phyloP scores from a whole-genome alignment of 1,139 yeast genomes.

The Sugiyamaella pinicola region DNA sequence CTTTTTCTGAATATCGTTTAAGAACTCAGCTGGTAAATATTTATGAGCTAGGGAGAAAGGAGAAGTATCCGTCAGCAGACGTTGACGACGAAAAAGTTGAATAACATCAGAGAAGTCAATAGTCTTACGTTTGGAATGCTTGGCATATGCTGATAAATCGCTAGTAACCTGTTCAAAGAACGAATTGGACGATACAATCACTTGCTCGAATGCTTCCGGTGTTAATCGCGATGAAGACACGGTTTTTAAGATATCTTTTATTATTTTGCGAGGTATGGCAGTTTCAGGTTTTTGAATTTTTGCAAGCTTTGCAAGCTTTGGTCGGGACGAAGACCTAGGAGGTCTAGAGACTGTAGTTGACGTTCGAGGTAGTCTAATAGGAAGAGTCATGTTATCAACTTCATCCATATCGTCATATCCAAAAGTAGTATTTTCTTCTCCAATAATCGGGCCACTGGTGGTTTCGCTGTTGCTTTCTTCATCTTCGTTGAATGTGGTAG shows the following conservation, averaged over 20 bases:
- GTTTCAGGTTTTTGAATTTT: conserved; percentile 21
- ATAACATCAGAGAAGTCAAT: conserved; percentile 38
- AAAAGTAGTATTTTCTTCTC: conserved; percentile 7
- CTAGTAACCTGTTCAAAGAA: conserved; percentile 36
- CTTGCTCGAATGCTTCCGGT: conserved; percentile 35
- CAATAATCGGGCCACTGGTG: conserved; percentile 13
- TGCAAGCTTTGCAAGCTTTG: background rate
- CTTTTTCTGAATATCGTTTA: conserved; percentile 28
- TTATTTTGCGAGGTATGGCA: conserved; percentile 32
- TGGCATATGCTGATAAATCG: conserved; percentile 38
- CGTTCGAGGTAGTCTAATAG: background rate
- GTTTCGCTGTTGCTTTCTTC: conserved; percentile 13
- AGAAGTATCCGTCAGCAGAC: conserved; percentile 26
- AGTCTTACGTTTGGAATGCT: conserved; percentile 37
- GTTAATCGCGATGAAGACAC: conserved; percentile 28
- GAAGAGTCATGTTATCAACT: conserved; percentile 5
- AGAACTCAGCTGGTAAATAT: conserved; percentile 38
- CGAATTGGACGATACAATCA: conserved; percentile 34
- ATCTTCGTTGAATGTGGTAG: background rate
- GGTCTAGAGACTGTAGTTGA: background rate
- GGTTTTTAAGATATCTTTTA: conserved; percentile 32
- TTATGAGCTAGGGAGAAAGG: conserved; percentile 34
- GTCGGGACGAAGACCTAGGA: conserved; percentile 1
- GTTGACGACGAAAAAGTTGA: conserved; percentile 36
- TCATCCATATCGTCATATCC: conserved; percentile 13